phyloP scores from a whole-genome alignment of 1,139 yeast species.

The Suhomyces chickasaworum region DNA sequence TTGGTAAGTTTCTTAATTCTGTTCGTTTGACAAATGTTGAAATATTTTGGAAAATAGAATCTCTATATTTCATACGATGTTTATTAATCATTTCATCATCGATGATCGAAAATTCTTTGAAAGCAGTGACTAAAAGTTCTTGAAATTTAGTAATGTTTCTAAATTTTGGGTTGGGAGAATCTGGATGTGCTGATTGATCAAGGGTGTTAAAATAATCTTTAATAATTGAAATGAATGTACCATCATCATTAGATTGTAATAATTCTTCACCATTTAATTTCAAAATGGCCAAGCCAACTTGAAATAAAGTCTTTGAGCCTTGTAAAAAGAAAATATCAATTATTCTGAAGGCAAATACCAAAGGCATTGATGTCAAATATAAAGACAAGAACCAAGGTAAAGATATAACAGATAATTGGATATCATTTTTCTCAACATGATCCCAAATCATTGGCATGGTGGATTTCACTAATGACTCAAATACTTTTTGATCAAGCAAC shows the following conservation, averaged over 20 bases:
- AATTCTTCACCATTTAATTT: slow-evolving; percentile 85
- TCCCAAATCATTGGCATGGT: slow-evolving; percentile 90
- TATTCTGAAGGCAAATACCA: slow-evolving; percentile 88
- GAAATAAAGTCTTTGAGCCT: slow-evolving; percentile 88
- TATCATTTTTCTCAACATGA: slow-evolving; percentile 76
- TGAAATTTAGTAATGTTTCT: slow-evolving; percentile 81
- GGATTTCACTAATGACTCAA: slow-evolving; percentile 85
- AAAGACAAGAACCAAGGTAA: slow-evolving; percentile 95
- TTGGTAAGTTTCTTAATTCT: slow-evolving; percentile 82
- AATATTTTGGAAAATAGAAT: slow-evolving; percentile 78
- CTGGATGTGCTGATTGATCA: slow-evolving; percentile 81
- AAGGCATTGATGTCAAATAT: slow-evolving; percentile 90
- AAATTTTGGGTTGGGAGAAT: slow-evolving; percentile 62
- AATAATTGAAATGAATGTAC: slow-evolving; percentile 81
- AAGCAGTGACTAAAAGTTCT: slow-evolving; percentile 86
- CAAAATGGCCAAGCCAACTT: slow-evolving; percentile 87
- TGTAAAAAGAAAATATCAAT: slow-evolving; percentile 89
- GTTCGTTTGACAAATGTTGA: slow-evolving; percentile 91
- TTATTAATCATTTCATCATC: slow-evolving; percentile 73
- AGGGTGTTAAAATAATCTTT: slow-evolving; percentile 79
- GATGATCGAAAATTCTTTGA: slow-evolving; percentile 81
- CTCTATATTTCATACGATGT: slow-evolving; percentile 72
- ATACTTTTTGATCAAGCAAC: slow-evolving; percentile 86
- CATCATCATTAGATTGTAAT: slow-evolving; percentile 84
- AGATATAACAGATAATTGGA: slow-evolving; percentile 92